Conservation (phyloP, 306 rosid genomes). For the Lupinus albus region DNA sequence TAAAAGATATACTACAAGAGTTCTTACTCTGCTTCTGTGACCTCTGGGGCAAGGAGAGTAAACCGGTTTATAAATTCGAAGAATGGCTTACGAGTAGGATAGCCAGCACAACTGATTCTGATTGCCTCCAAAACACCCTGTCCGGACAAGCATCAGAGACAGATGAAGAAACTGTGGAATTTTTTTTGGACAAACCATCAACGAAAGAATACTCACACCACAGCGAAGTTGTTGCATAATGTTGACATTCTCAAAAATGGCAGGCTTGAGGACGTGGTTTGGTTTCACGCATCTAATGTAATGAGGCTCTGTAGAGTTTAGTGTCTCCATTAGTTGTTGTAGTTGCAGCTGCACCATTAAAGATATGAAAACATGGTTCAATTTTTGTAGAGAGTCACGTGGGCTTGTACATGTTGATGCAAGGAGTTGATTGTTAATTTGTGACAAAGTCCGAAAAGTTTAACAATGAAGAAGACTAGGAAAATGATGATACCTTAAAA, state of each 20-base stretch:
- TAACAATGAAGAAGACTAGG: conserved; percentile 27
- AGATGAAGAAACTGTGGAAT: conserved; percentile 31
- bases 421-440: conserved; percentile 20
- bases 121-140: conserved; percentile 99
- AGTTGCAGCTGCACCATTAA: conserved; percentile 85
- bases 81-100: conserved; percentile 92
- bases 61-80: conserved; percentile 86
- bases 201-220: conserved; percentile 75
- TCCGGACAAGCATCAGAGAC: conserved; percentile 38
- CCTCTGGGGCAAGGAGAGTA: conserved; percentile 84
- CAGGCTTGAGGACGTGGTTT: conserved; percentile 94
- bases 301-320: conserved; percentile 95
- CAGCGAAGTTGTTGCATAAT: conserved; percentile 99
- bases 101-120: conserved; percentile 99
- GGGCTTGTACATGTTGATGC: conserved; percentile 36
- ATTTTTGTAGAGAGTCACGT: conserved; percentile 34
- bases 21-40: conserved; percentile 72
- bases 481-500: conserved; percentile 69
- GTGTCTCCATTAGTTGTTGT: conserved; percentile 84
- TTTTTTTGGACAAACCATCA: conserved; percentile 32
- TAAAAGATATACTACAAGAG: conserved; percentile 26
- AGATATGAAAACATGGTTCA: conserved; percentile 38
- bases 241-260: conserved; percentile 89
- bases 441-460: conserved; percentile 24
- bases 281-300: conserved; percentile 99